These are phyloP conservation scores for Cladosporium sp. DNA, from an alignment of 2,329 filamentous ascomycete species.

Conservation along the genomic window DNA sequence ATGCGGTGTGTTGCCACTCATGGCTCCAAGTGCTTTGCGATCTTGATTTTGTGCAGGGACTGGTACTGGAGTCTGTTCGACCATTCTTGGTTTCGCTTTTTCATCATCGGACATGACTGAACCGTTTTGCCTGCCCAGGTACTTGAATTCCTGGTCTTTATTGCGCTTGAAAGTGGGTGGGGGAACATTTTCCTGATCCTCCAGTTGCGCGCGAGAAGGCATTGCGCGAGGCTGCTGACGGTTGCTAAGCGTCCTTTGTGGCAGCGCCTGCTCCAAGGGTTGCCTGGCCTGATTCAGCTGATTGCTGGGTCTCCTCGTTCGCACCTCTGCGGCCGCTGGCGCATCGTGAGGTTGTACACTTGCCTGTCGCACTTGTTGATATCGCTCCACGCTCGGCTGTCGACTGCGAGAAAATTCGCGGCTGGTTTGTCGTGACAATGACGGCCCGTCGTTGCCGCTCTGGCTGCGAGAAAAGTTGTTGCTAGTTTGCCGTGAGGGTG, in stretches of 20 bases:
- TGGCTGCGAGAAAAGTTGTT: slow-evolving; percentile 25
- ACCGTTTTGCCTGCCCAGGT: slow-evolving; percentile 55
- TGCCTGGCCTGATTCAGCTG: slow-evolving; percentile 21
- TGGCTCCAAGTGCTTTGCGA: slow-evolving; percentile 46
- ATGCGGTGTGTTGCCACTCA: slow-evolving; percentile 68
- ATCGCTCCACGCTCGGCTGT: slow-evolving; percentile 29
- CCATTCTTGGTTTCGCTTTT: slow-evolving; percentile 37
- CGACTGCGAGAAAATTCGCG: slow-evolving; percentile 25
- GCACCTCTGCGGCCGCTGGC: neutral
- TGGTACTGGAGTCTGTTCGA: slow-evolving; percentile 38
- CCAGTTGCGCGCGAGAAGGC: slow-evolving; percentile 49
- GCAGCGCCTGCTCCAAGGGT: slow-evolving; percentile 29
- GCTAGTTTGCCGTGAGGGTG: slow-evolving; percentile 25
- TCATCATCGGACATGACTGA: slow-evolving; percentile 48
- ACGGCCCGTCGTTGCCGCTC: slow-evolving; percentile 24
- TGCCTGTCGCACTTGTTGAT: slow-evolving; percentile 20
- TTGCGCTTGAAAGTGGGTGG: slow-evolving; percentile 63
- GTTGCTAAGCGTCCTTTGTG: slow-evolving; percentile 34
- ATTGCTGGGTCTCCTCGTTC: slow-evolving; percentile 21
- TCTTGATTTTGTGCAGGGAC: slow-evolving; percentile 29
- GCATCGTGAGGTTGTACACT: slow-evolving; percentile 22
- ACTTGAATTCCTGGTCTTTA: slow-evolving; percentile 52
- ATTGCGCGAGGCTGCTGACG: slow-evolving; percentile 43
- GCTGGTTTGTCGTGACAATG: slow-evolving; percentile 27
- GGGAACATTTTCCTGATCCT: slow-evolving; percentile 78